A percentile compares a stretch with the other conserved stretches of the same genome.
Evolutionary conservation across 352 stramenopile species (phyloP).

Genomic region (Globisporangium canariense): DNA sequence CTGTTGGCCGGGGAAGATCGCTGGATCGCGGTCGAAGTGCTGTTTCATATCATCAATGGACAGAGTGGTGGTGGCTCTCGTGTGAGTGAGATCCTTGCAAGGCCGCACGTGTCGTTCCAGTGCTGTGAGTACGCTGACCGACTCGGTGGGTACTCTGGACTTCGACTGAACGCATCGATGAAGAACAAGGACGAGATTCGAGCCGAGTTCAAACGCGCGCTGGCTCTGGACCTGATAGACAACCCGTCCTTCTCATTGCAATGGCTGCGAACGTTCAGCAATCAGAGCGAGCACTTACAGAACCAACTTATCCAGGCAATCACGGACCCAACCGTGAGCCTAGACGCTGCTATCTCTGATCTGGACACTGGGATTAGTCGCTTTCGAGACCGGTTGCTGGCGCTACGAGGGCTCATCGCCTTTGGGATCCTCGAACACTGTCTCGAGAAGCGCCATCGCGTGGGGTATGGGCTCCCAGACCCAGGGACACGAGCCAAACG

Average conservation of each 20-base stretch:
- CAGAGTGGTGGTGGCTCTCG: background rate
- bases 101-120: constrained; percentile 31
- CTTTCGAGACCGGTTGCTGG: constrained; percentile 45
- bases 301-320: constrained; percentile 31
- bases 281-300: constrained; percentile 3
- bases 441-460: constrained; percentile 81
- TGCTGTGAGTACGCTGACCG: constrained; percentile 34
- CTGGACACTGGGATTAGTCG: constrained; percentile 19
- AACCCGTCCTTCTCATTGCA: constrained; percentile 55
- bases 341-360: constrained; percentile 22
- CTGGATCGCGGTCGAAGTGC: constrained; percentile 52
- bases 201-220: constrained; percentile 28
- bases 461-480: constrained; percentile 70
- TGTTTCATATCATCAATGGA: constrained; percentile 29
- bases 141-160: constrained; percentile 38
- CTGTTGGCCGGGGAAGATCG: constrained; percentile 50
- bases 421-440: constrained; percentile 79
- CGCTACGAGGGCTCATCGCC: constrained; percentile 69
- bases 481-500: constrained; percentile 43
- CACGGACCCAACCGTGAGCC: constrained; percentile 26
- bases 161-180: constrained; percentile 31
- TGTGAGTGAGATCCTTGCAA: constrained; percentile 36
- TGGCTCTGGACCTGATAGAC: constrained; percentile 62
- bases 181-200: constrained; percentile 18
- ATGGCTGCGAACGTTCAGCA: constrained; percentile 48